A percentile compares a stretch with the other conserved stretches of the same genome.
These are phyloP conservation scores for Populus deltoides DNA, from an alignment of 345 rosid genomes.

Conservation along the genomic window DNA sequence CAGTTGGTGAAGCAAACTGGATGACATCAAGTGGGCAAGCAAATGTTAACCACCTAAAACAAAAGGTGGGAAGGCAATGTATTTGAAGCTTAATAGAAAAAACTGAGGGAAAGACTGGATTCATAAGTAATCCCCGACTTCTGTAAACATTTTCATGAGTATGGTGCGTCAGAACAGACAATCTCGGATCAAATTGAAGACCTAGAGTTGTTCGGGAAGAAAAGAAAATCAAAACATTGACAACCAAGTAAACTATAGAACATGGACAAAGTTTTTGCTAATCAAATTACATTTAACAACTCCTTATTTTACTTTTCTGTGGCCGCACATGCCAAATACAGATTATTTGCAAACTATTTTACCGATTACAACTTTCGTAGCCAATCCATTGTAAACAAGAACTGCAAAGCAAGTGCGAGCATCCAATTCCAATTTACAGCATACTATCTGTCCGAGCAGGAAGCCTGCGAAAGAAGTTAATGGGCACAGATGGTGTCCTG, in stretches of 20 bases:
- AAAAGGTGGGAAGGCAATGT: not conserved
- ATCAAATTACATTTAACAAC: not conserved
- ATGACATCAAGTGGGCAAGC: not conserved
- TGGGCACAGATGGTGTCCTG: constrained; percentile 28
- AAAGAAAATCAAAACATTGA: not conserved
- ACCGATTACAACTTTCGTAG: not conserved
- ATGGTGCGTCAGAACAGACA: not conserved
- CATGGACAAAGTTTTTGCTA: not conserved
- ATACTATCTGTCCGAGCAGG: constrained; percentile 33
- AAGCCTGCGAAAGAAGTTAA: constrained; percentile 34
- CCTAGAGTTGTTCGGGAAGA: not conserved
- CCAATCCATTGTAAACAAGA: constrained; percentile 3
- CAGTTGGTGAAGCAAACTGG: not conserved
- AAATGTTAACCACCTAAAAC: not conserved
- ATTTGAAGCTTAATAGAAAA: not conserved
- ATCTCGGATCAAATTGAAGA: not conserved
- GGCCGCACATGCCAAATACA: constrained; percentile 3
- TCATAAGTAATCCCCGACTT: not conserved
- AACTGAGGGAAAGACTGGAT: not conserved
- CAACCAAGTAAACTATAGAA: not conserved
- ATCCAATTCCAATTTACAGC: constrained; percentile 15
- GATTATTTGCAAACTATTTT: not conserved
- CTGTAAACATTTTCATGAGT: not conserved
- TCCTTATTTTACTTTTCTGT: not conserved
- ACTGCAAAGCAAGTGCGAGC: not conserved